Conservation (phyloP, 208 protist genomes). For the Trypanosoma brucei region DNA sequence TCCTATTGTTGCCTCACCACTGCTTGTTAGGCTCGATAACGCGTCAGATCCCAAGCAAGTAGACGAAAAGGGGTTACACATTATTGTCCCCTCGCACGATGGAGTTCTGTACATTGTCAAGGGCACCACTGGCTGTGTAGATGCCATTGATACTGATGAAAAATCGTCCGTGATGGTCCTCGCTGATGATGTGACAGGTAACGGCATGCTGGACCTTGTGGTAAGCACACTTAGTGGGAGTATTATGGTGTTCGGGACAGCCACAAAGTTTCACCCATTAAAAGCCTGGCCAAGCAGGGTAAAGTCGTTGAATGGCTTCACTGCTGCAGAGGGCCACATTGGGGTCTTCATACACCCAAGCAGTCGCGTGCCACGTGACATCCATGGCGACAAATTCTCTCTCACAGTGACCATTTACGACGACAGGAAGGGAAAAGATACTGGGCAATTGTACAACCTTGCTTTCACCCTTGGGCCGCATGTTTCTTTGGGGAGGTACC, state of each 20-base stretch:
- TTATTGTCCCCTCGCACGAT: constrained; percentile 85
- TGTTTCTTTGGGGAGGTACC: constrained; percentile 40
- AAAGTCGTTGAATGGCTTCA: constrained; percentile 77
- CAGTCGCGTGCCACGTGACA: constrained; percentile 49
- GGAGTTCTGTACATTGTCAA: constrained; percentile 87
- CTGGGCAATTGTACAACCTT: constrained; percentile 46
- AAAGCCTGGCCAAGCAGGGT: constrained; percentile 71
- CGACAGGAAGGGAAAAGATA: constrained; percentile 7
- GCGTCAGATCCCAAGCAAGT: constrained; percentile 7
- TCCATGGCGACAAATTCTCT: constrained; percentile 65
- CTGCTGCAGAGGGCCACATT: constrained; percentile 63
- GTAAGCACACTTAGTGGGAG: constrained; percentile 84
- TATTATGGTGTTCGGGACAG: constrained; percentile 84
- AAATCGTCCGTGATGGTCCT: constrained; percentile 85
- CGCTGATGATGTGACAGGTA: constrained; percentile 86
- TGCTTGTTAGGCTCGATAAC: constrained; percentile 61
- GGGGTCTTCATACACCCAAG: constrained; percentile 63
- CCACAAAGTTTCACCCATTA: constrained; percentile 58
- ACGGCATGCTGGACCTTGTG: constrained; percentile 87
- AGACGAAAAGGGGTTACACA: constrained; percentile 36
- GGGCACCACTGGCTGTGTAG: constrained; percentile 67
- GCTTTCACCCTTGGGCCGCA: constrained; percentile 60
- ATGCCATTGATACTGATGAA: constrained; percentile 90
- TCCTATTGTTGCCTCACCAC: constrained; percentile 58
- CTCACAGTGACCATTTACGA: constrained; percentile 74